Evolutionary conservation across 2,329 filamentous ascomycete genomes (phyloP).

Genomic region (Alternaria consortialis): DNA sequence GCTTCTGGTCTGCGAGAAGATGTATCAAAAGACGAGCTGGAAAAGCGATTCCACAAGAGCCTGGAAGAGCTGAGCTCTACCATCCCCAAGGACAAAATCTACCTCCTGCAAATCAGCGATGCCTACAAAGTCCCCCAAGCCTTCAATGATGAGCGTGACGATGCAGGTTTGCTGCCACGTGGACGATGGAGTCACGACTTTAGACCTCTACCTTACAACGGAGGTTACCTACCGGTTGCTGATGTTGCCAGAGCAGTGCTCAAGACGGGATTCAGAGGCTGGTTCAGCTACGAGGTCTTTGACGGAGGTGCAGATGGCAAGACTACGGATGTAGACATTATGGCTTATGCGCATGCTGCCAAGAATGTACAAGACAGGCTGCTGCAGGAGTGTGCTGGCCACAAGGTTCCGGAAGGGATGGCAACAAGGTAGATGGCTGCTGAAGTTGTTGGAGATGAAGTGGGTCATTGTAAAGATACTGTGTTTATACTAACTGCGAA

Average conservation of each 20-base stretch:
- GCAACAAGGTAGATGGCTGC: constrained; percentile 20
- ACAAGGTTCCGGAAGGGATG: constrained; percentile 22
- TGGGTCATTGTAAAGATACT: background rate
- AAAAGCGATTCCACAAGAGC: constrained; percentile 62
- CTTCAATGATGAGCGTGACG: constrained; percentile 59
- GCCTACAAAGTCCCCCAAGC: constrained; percentile 71
- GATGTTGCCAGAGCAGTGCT: constrained; percentile 72
- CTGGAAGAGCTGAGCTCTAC: constrained; percentile 65
- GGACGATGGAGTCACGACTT: constrained; percentile 77
- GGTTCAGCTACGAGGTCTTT: constrained; percentile 76
- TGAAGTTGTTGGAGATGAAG: no score
- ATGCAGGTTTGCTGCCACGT: constrained; percentile 66
- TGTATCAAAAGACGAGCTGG: constrained; percentile 57
- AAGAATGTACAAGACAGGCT: constrained; percentile 59
- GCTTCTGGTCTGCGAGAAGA: constrained; percentile 66
- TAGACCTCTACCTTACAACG: constrained; percentile 73
- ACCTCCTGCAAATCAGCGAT: constrained; percentile 77
- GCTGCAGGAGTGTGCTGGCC: constrained; percentile 41
- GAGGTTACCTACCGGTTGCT: constrained; percentile 74
- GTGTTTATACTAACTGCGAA: background rate
- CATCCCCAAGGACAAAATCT: constrained; percentile 75
- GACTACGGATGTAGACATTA: constrained; percentile 61
- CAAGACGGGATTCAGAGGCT: constrained; percentile 71
- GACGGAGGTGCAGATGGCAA: constrained; percentile 66
- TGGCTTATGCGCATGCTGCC: constrained; percentile 61